Percentiles rank a stretch among this genome's conserved stretches.
Evolutionary conservation across 257 asterid genomes (phyloP).

Genomic region (Solanum gandarillasii): DNA sequence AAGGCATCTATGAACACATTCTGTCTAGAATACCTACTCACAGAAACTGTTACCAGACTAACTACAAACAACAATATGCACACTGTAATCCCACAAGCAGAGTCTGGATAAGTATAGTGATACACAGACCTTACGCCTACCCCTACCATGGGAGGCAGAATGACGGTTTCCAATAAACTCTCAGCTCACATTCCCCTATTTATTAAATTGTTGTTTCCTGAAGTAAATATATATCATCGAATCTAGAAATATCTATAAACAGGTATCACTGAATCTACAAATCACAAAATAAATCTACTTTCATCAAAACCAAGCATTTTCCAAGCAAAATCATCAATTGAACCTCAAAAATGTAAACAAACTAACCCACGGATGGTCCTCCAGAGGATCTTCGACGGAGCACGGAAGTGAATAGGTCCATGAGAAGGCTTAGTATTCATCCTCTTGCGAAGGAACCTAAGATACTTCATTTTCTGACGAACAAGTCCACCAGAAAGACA

Average conservation of each 20-base stretch:
- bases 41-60: not conserved
- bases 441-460: conserved; percentile 32
- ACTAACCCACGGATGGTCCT: conserved; percentile 40
- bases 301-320: not conserved
- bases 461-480: conserved; percentile 44
- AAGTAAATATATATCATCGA: not conserved
- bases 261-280: not conserved
- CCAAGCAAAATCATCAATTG: not conserved
- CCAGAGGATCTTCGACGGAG: conserved; percentile 46
- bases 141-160: not conserved
- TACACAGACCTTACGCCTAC: not conserved
- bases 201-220: not conserved
- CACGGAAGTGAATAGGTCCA: conserved; percentile 44
- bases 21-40: not conserved
- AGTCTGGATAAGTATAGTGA: not conserved
- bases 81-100: not conserved
- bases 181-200: not conserved
- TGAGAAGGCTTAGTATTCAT: conserved; percentile 52
- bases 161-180: not conserved
- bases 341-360: not conserved
- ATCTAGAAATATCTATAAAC: not conserved
- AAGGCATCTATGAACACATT: not conserved
- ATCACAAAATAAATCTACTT: not conserved
- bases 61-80: not conserved
- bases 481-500: conserved; percentile 43